Conservation (phyloP, 1,139 yeast species). For the Williopsis jadinii region DNA sequence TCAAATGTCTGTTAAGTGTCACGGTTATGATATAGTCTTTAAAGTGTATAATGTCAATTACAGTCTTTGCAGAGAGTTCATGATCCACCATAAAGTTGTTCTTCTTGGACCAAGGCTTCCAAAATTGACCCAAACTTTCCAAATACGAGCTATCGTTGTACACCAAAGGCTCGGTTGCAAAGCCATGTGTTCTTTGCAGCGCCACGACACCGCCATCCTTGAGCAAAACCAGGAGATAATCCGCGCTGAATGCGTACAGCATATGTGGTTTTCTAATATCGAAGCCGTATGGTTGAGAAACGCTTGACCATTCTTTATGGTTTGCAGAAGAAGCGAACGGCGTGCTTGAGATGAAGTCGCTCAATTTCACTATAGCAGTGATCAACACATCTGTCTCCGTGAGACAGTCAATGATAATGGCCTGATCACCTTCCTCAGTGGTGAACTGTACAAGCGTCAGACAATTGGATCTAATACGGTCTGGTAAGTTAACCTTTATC, state of each 20-base stretch:
- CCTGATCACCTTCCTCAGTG: constrained; percentile 6
- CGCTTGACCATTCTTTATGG: constrained; percentile 47
- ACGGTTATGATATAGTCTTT: constrained; percentile 28
- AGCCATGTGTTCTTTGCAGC: constrained; percentile 32
- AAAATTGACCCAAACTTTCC: constrained; percentile 30
- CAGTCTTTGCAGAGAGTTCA: constrained; percentile 26
- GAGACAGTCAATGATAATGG: constrained; percentile 26
- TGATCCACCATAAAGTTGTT: constrained; percentile 9
- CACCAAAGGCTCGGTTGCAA: constrained; percentile 41
- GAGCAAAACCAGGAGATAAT: constrained; percentile 46
- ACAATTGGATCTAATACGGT: constrained; percentile 19
- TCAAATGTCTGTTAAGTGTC: constrained; percentile 42
- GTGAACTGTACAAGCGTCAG: constrained; percentile 12
- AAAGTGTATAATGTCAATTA: constrained; percentile 22
- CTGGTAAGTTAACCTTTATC: constrained; percentile 23
- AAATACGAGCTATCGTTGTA: constrained; percentile 52
- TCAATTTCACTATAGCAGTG: constrained; percentile 23
- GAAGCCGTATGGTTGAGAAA: constrained; percentile 68
- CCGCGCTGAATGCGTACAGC: constrained; percentile 39
- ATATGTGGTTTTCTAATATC: constrained; percentile 59
- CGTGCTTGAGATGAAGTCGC: constrained; percentile 20
- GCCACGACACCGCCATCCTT: constrained; percentile 68
- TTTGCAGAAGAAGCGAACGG: constrained; percentile 14
- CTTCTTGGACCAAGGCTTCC: constrained; percentile 21
- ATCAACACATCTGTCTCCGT: constrained; percentile 30